These are phyloP conservation scores for Prunus kanzakura DNA, from an alignment of 306 rosid species.

Conservation along the genomic window DNA sequence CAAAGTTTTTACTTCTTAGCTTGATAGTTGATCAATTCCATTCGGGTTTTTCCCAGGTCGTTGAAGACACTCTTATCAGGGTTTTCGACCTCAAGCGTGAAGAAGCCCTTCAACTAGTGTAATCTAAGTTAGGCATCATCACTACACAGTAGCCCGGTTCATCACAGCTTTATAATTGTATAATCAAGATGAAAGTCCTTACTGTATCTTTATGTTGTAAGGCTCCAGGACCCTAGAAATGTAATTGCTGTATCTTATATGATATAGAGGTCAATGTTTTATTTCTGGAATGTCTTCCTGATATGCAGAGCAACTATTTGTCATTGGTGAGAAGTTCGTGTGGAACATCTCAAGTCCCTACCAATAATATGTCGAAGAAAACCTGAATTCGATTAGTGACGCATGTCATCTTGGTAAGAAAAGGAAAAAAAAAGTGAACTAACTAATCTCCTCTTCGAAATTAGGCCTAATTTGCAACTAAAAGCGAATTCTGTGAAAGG, in stretches of 20 bases:
- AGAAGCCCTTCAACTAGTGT: constrained; percentile 62
- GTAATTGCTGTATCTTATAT: not conserved
- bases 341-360: too few relatives aligned
- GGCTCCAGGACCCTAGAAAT: constrained; percentile 13
- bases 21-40: not conserved
- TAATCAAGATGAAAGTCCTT: not conserved
- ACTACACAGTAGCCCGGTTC: constrained; percentile 16
- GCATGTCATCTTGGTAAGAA: too few relatives aligned
- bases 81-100: constrained; percentile 79
- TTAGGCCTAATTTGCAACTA: too few relatives aligned
- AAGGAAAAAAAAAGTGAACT: too few relatives aligned
- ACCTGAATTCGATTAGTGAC: too few relatives aligned
- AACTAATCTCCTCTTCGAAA: too few relatives aligned
- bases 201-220: constrained; percentile 6
- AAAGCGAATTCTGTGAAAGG: not conserved
- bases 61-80: constrained; percentile 81
- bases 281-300: not conserved
- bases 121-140: constrained; percentile 18
- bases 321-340: too few relatives aligned
- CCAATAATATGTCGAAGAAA: too few relatives aligned
- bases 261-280: not conserved
- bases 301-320: too few relatives aligned
- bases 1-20: not conserved
- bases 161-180: constrained; percentile 12
- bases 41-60: constrained; percentile 48